Percentiles rank a stretch among this genome's conserved stretches.
Conservation (phyloP, 345 rosid genomes). For the Rhizophora mangle region DNA sequence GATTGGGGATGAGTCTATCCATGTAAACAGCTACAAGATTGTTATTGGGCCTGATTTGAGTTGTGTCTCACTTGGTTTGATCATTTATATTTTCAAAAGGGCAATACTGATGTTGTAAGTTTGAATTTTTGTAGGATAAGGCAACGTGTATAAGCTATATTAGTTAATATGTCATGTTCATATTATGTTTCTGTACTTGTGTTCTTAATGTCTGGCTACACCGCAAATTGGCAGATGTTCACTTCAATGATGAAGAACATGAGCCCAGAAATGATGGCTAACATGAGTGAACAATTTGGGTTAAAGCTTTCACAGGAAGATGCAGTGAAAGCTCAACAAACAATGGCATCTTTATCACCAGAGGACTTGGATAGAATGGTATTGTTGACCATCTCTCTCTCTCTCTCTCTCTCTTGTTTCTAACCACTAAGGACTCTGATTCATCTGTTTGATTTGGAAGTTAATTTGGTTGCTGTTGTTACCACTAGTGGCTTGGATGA, state of each 20-base stretch:
- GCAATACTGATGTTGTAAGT: too few relatives aligned
- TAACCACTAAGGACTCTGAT: too few relatives aligned
- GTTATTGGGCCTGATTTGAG: too few relatives aligned
- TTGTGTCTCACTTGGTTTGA: too few relatives aligned
- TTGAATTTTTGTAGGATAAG: too few relatives aligned
- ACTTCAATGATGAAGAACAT: slow-evolving; percentile 81
- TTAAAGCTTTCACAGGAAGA: slow-evolving; percentile 79
- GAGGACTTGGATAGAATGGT: slow-evolving; percentile 89
- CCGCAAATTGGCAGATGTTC: slow-evolving; percentile 57
- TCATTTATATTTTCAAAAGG: too few relatives aligned
- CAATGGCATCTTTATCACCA: slow-evolving; percentile 88
- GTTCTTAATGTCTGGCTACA: slow-evolving; percentile 6
- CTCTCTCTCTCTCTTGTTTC: not conserved
- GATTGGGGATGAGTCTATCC: too few relatives aligned
- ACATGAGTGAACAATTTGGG: slow-evolving; percentile 95
- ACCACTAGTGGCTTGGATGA: too few relatives aligned
- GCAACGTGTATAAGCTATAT: not conserved
- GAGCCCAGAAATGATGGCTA: slow-evolving; percentile 94
- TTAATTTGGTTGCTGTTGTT: too few relatives aligned
- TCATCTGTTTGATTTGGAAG: too few relatives aligned
- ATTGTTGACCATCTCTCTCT: slow-evolving; percentile 11
- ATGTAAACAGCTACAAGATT: too few relatives aligned
- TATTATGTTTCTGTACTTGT: not conserved
- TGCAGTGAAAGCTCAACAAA: slow-evolving; percentile 86
- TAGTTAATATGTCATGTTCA: not conserved